phyloP scores from a whole-genome alignment of 2,329 filamentous ascomycete genomes.

The Aspergillus ustus region DNA sequence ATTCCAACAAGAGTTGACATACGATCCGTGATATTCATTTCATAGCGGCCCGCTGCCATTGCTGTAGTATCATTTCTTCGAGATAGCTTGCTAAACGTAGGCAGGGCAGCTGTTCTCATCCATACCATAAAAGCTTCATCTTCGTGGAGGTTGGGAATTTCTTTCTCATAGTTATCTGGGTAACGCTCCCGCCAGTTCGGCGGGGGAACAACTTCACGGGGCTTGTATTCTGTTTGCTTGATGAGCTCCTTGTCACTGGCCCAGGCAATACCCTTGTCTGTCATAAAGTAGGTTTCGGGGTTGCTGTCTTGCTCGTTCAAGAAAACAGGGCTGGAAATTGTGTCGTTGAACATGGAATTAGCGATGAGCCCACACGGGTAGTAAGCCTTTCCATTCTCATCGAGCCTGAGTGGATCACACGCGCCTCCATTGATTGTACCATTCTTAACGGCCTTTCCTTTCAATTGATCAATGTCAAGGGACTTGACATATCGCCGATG shows the following conservation, averaged over 20 bases:
- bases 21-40: conserved; percentile 78
- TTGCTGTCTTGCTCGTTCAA: conserved; percentile 50
- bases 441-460: conserved; percentile 68
- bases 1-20: conserved; percentile 46
- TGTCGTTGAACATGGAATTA: conserved; percentile 97
- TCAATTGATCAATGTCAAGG: conserved; percentile 80
- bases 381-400: conserved; percentile 68
- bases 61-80: conserved; percentile 74
- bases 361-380: conserved; percentile 96
- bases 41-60: conserved; percentile 75
- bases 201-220: conserved; percentile 73
- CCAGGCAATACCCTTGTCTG: conserved; percentile 82
- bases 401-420: conserved; percentile 73
- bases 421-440: conserved; percentile 67
- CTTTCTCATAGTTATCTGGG: conserved; percentile 69
- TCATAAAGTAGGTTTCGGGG: conserved; percentile 72
- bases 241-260: conserved; percentile 80
- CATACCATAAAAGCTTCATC: conserved; percentile 94
- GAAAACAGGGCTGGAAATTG: conserved; percentile 69
- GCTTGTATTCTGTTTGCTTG: conserved; percentile 68
- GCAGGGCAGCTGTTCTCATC: conserved; percentile 96
- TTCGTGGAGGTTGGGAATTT: conserved; percentile 72
- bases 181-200: conserved; percentile 81
- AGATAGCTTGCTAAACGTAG: conserved; percentile 92
- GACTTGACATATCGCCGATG: conserved; percentile 95